These are phyloP conservation scores for Aureobasidium melanogenum DNA, from an alignment of 2,329 filamentous ascomycete species.

Conservation along the genomic window DNA sequence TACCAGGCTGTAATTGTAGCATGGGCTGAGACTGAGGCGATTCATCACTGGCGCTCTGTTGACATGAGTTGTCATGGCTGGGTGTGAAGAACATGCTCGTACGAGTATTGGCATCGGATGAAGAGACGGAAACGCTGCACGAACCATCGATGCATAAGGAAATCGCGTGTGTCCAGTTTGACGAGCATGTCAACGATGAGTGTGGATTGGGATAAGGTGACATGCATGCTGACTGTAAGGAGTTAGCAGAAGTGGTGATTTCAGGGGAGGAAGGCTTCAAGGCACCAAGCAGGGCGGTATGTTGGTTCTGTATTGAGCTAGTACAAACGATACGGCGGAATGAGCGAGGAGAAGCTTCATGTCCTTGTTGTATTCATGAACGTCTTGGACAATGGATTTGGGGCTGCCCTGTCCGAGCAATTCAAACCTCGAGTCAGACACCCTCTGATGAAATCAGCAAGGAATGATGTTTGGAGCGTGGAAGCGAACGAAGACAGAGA, in stretches of 20 bases:
- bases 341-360: background rate
- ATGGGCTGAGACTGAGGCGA: background rate
- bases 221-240: slow-evolving; percentile 1
- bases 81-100: slow-evolving; percentile 6
- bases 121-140: slow-evolving; percentile 1
- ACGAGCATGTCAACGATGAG: background rate
- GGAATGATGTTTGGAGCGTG: background rate
- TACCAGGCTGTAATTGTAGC: background rate
- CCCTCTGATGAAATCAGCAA: background rate
- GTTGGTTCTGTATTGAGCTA: background rate
- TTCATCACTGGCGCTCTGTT: background rate
- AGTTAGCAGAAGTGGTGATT: background rate
- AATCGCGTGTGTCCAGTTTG: background rate
- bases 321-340: background rate
- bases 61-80: background rate
- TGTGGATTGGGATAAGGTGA: background rate
- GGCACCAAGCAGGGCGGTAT: slow-evolving; percentile 7
- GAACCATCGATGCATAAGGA: background rate
- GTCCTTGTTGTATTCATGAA: background rate
- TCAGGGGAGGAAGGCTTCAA: too few species aligned
- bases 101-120: background rate
- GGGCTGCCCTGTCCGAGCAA: background rate
- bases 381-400: background rate
- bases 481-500: background rate
- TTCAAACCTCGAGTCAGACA: background rate